phyloP scores from a whole-genome alignment of 495 filamentous ascomycete species.

The Diplogelasinospora grovesii region DNA sequence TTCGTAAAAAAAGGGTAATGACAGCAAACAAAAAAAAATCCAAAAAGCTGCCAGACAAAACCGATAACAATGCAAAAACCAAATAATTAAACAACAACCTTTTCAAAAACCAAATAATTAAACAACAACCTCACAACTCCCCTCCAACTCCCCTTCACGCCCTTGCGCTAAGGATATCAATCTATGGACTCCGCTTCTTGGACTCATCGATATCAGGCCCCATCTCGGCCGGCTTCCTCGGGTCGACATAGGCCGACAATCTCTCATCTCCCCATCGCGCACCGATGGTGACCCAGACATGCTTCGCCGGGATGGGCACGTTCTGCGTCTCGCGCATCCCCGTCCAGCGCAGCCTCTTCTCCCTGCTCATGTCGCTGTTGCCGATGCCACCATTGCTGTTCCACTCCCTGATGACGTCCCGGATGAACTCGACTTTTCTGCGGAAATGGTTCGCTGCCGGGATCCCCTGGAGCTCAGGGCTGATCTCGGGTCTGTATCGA shows the following conservation, averaged over 20 bases:
- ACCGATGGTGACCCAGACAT: constrained; percentile 80
- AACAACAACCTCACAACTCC: too few species aligned
- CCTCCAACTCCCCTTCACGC: too few species aligned
- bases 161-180: too few species aligned
- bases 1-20: too few species aligned
- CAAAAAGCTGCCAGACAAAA: too few species aligned
- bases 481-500: constrained; percentile 47
- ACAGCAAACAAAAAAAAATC: too few species aligned
- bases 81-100: too few species aligned
- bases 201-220: constrained; percentile 42
- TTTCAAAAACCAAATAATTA: too few species aligned
- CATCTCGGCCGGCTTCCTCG: constrained; percentile 38
- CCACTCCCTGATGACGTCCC: constrained; percentile 65
- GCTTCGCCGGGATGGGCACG: constrained; percentile 53
- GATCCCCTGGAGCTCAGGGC: constrained; percentile 51
- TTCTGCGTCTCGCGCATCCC: constrained; percentile 59
- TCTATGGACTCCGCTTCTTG: too few species aligned
- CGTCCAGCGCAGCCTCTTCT: constrained; percentile 56
- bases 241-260: constrained; percentile 45
- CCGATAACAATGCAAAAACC: too few species aligned
- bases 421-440: constrained; percentile 72
- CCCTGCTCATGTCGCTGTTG: constrained; percentile 42
- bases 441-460: constrained; percentile 72
- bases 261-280: constrained; percentile 64
- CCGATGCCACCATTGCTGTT: constrained; percentile 65